Conservation (phyloP, 192 early-diverging fungal species). For the Rhizoclosmatium sp. region DNA sequence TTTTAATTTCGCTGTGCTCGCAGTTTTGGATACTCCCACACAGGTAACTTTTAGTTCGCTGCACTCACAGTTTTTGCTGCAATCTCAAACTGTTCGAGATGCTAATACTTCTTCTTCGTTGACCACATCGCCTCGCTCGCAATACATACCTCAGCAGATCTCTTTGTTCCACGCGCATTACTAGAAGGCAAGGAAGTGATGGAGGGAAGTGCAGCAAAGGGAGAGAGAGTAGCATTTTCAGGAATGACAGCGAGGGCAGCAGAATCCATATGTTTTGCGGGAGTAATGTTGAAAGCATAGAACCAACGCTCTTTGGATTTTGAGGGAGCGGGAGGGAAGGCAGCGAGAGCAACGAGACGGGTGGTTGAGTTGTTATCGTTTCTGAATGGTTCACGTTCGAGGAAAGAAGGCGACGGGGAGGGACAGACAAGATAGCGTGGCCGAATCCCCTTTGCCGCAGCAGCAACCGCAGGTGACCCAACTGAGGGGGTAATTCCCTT, state of each 20-base stretch:
- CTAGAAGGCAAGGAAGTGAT: not conserved
- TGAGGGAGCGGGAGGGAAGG: conserved; percentile 51
- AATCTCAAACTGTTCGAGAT: no score
- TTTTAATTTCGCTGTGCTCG: no score
- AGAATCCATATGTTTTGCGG: conserved; percentile 58
- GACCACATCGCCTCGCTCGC: no score
- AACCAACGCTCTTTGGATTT: conserved; percentile 80
- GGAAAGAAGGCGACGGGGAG: conserved; percentile 63
- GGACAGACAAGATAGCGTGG: conserved; percentile 92
- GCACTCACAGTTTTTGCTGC: no score
- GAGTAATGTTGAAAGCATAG: conserved; percentile 87
- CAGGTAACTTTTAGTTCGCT: no score
- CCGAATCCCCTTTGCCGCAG: conserved; percentile 57
- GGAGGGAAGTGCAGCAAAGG: conserved; percentile 19
- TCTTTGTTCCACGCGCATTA: no score
- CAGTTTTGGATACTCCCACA: no score
- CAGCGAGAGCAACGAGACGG: conserved; percentile 83
- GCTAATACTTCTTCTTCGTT: no score
- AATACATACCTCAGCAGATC: no score
- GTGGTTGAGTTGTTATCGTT: conserved; percentile 64
- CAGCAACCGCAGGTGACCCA: conserved; percentile 50
- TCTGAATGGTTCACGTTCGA: conserved; percentile 85
- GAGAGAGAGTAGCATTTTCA: conserved; percentile 61
- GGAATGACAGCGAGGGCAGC: conserved; percentile 48
- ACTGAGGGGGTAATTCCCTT: conserved; percentile 29